A percentile compares a stretch with the other conserved stretches of the same genome.
phyloP scores from a whole-genome alignment of 257 asterid species.

The Nicotiana attenuata region DNA sequence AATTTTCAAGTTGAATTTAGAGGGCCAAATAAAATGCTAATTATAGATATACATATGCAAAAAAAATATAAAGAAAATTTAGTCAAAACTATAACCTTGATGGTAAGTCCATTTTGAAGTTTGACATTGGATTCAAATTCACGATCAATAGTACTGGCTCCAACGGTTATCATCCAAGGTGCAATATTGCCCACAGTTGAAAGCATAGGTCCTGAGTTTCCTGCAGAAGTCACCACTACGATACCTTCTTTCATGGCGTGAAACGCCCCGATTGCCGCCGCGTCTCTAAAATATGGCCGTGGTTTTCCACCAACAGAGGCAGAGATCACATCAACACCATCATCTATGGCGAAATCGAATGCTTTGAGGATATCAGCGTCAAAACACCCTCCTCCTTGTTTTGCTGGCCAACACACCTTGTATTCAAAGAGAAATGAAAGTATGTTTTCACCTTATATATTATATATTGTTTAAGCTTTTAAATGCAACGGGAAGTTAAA shows the following conservation, averaged over 20 bases:
- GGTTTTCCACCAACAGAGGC: constrained; percentile 48
- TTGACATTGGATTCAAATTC: constrained; percentile 20
- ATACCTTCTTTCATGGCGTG: constrained; percentile 55
- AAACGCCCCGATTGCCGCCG: constrained; percentile 43
- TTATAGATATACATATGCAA: neutral
- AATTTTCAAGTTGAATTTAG: neutral
- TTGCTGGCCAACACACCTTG: constrained; percentile 48
- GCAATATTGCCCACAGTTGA: constrained; percentile 45
- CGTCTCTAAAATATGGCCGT: constrained; percentile 13
- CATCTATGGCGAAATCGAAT: constrained; percentile 57
- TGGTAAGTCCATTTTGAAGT: constrained; percentile 24
- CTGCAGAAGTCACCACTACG: constrained; percentile 50
- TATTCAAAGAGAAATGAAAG: too few relatives aligned
- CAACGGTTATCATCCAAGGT: constrained; percentile 73
- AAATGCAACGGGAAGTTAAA: neutral
- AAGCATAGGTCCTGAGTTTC: constrained; percentile 35
- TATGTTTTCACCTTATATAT: neutral
- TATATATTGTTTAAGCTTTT: neutral
- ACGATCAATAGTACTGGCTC: constrained; percentile 60
- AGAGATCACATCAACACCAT: constrained; percentile 70
- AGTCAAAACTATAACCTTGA: constrained; percentile 18
- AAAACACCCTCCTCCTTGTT: constrained; percentile 22
- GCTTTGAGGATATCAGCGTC: constrained; percentile 54
- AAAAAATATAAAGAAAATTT: neutral
- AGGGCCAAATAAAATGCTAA: neutral